Evolutionary conservation across 768 basidiomycete genomes (phyloP), one percentile per base, ranked within the genome.

Genomic region (Filobasidium floriforme): DNA sequence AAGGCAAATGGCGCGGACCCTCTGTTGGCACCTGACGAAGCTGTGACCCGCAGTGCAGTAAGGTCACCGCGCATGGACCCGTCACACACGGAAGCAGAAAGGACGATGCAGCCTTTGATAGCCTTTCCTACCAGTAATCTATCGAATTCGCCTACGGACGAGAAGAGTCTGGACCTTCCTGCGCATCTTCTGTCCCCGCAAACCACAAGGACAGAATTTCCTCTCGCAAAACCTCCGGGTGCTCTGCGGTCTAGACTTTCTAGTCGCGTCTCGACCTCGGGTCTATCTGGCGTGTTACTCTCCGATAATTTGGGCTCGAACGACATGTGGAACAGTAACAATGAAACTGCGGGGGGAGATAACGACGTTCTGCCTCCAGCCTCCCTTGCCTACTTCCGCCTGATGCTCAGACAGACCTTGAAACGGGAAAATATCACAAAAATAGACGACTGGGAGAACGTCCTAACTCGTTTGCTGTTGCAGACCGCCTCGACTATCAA

Each of bases 361-460:
- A 41, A 32, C 18, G 91, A 65, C 89, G 89, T 77, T 86, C 89
- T 18, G 85, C 89, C 73, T 87, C 79, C 86, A 11, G 86, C 87
- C 14, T 93, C 92, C 12, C 89, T 96, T 85, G 83, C 84, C 69
- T 91, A 98, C 79, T 83, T 97, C 60, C 88, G 90, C 49, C 83
- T 87, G 66, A 92, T 98, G 88, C 81, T 99, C 15, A 85, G 87
- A 6, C 96, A 99, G 79, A 89, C 92, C 83, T 83, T 98, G 26
- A 86, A 84, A 1, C 86, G 85, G 41, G 92, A 91, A 73, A 80
- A 84, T 51, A 88, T 99, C 32, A 88, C 91, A 1, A 87, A 93
- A 68, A 77, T 89, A 59, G 83, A 81, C 64, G 88, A 92, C 70
- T 99, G 96, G 96, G 90, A 92, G 75, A 87, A 87, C 64, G 87